Evolutionary conservation across 2,329 filamentous ascomycete genomes (phyloP).

Genomic region (Fusarium protoensiforme): DNA sequence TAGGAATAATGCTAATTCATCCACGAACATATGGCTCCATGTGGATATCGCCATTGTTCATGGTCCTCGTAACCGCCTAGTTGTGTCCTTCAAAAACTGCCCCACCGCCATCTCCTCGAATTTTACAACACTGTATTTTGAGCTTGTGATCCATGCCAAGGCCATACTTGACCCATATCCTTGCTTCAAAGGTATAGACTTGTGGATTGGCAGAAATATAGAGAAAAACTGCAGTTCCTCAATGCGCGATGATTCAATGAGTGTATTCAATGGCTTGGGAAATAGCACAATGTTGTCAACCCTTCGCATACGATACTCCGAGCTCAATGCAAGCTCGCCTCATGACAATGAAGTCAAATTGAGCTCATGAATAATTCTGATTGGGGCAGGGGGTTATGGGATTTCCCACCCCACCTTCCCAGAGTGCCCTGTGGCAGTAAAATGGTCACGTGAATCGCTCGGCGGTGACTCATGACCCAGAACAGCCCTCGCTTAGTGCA

Average conservation of each 20-base stretch:
- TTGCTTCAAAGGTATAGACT: background rate
- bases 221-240: background rate
- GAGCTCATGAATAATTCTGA: background rate
- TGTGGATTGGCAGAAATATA: background rate
- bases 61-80: background rate
- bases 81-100: background rate
- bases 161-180: background rate
- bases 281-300: background rate
- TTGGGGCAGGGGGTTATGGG: background rate
- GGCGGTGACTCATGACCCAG: constrained; percentile 44
- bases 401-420: background rate
- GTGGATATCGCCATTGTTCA: background rate
- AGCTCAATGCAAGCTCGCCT: background rate
- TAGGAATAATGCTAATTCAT: background rate
- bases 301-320: background rate
- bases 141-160: background rate
- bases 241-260: background rate
- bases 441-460: constrained; percentile 36
- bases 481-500: constrained; percentile 55
- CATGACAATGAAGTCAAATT: constrained; percentile 3
- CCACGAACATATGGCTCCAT: background rate
- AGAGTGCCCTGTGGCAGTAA: constrained; percentile 4
- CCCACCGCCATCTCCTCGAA: background rate
- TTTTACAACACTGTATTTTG: background rate
- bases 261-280: background rate